Conservation (phyloP, 1,139 yeast genomes). For the Yueomyces sp. region DNA sequence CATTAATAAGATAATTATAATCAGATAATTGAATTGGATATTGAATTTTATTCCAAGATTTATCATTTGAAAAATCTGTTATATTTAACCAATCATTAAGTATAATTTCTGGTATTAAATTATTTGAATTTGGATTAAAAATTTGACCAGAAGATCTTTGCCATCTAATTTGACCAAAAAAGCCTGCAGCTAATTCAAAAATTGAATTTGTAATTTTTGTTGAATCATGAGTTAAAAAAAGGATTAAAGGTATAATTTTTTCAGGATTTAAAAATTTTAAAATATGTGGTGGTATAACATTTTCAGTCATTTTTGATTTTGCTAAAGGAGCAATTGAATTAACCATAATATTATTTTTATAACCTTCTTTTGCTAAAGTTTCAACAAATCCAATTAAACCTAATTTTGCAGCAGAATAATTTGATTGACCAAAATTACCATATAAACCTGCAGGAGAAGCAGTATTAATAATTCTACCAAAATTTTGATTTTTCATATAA, state of each 20-base stretch:
- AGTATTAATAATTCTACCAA: constrained; percentile 82
- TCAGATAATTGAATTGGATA: constrained; percentile 57
- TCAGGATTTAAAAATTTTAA: constrained; percentile 76
- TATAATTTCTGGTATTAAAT: constrained; percentile 79
- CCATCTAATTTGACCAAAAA: constrained; percentile 88
- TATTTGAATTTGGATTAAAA: constrained; percentile 57
- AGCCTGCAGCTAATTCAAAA: constrained; percentile 92
- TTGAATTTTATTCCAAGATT: constrained; percentile 43
- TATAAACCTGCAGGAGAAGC: constrained; percentile 94
- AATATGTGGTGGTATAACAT: constrained; percentile 72
- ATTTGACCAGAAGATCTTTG: constrained; percentile 81
- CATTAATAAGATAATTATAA: constrained; percentile 40
- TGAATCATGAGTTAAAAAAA: constrained; percentile 61
- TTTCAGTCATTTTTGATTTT: constrained; percentile 91
- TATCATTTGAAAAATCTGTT: constrained; percentile 40
- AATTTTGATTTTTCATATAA: constrained; percentile 67
- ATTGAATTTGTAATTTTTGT: constrained; percentile 53
- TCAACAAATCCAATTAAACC: constrained; percentile 88
- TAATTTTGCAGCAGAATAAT: constrained; percentile 88
- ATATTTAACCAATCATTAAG: constrained; percentile 57
- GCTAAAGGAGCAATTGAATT: constrained; percentile 92
- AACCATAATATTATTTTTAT: constrained; percentile 65
- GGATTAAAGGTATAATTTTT: constrained; percentile 81
- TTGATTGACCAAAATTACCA: constrained; percentile 95
- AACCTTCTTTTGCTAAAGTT: constrained; percentile 91